phyloP scores from a whole-genome alignment of 2,329 filamentous ascomycete species.

The Furcasterigmium sp. region DNA sequence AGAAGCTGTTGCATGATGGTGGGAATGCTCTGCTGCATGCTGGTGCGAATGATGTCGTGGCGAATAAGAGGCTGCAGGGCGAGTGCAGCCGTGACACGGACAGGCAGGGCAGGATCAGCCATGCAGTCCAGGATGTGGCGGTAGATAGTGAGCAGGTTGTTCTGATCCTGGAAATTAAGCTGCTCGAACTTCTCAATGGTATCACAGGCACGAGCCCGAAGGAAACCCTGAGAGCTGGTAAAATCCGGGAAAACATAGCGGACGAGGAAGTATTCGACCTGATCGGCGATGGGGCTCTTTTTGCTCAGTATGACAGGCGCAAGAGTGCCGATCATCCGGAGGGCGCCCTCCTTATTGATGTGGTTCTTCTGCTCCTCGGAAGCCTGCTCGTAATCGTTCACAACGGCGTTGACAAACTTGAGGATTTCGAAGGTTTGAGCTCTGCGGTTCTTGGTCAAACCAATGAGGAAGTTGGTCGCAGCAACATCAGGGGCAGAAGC shows the following conservation, averaged over 20 bases:
- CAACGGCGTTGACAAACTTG: constrained; percentile 90
- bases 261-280: constrained; percentile 98
- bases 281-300: constrained; percentile 95
- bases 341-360: constrained; percentile 89
- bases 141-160: constrained; percentile 95
- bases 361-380: constrained; percentile 89
- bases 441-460: constrained; percentile 86
- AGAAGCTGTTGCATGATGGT: constrained; percentile 99
- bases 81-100: constrained; percentile 88
- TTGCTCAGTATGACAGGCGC: constrained; percentile 93
- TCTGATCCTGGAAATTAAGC: constrained; percentile 92
- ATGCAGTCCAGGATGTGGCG: constrained; percentile 95
- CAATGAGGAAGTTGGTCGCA: constrained; percentile 93
- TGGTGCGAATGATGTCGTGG: constrained; percentile 87
- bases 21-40: constrained; percentile 96
- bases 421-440: constrained; percentile 95
- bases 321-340: constrained; percentile 95
- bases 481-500: constrained; percentile 92
- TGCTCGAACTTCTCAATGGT: constrained; percentile 98
- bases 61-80: constrained; percentile 93
- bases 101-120: constrained; percentile 88
- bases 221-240: constrained; percentile 83
- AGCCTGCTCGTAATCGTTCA: constrained; percentile 84
- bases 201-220: constrained; percentile 91
- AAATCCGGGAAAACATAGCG: constrained; percentile 98